A percentile compares a stretch with the other conserved stretches of the same genome.
These are phyloP conservation scores for Phaeodactylum tricornutum DNA, from an alignment of 108 stramenopile genomes.

Conservation along the genomic window DNA sequence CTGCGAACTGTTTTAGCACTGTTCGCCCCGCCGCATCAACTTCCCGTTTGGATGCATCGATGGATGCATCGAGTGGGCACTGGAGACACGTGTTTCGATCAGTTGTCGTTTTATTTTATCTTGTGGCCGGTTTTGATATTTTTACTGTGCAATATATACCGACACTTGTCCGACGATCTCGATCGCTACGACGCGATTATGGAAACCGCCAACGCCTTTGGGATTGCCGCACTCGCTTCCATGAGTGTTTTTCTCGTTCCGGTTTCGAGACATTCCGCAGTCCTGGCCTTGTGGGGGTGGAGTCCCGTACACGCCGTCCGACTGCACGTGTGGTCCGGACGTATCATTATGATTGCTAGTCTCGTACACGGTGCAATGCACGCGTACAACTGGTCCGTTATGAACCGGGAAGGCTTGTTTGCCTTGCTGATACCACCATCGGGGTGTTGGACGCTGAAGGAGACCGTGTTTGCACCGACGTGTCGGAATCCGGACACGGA, in stretches of 20 bases:
- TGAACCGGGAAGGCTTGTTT: slow-evolving; percentile 8
- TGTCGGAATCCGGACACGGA: not conserved
- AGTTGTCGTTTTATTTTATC: slow-evolving; percentile 3
- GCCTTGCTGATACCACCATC: not conserved
- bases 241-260: slow-evolving; percentile 32
- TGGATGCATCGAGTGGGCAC: not conserved
- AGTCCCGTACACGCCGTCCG: slow-evolving; percentile 17
- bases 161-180: slow-evolving; percentile 12
- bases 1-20: not conserved
- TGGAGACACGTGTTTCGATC: slow-evolving; percentile 9
- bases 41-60: slow-evolving; percentile 2
- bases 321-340: slow-evolving; percentile 45
- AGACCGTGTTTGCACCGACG: no score
- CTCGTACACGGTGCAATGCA: slow-evolving; percentile 35
- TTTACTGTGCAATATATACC: slow-evolving; percentile 9
- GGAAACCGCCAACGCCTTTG: slow-evolving; percentile 35
- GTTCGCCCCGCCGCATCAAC: slow-evolving; percentile 6
- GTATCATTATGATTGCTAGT: slow-evolving; percentile 19
- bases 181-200: slow-evolving; percentile 1
- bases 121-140: slow-evolving; percentile 15
- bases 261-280: slow-evolving; percentile 27
- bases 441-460: not conserved
- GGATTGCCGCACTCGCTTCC: slow-evolving; percentile 27
- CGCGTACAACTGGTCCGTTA: slow-evolving; percentile 15
- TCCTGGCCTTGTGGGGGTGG: slow-evolving; percentile 31